Evolutionary conservation across 192 early-diverging fungal genomes (phyloP).

Genomic region (Haplosporangium gracile): DNA sequence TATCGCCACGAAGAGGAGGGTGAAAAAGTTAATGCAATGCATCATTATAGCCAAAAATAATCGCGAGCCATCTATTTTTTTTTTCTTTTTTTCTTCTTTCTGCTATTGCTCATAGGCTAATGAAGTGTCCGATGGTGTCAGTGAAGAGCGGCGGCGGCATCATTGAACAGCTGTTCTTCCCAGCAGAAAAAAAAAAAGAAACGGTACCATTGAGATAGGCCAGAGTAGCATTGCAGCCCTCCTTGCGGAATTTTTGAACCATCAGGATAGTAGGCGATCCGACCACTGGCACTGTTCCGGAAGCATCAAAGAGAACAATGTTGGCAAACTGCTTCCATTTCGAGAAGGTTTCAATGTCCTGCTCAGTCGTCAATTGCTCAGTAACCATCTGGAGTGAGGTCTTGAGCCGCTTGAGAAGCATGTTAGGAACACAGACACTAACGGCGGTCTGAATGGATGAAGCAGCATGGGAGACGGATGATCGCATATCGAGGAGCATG

Average conservation of each 20-base stretch:
- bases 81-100: neutral
- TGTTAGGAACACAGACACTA: constrained; percentile 79
- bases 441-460: constrained; percentile 70
- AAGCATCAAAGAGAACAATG: constrained; percentile 79
- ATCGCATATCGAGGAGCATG: constrained; percentile 80
- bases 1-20: constrained; percentile 22
- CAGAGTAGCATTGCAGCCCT: constrained; percentile 62
- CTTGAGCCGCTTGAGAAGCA: constrained; percentile 75
- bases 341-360: constrained; percentile 60
- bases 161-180: neutral
- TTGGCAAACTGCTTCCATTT: constrained; percentile 68
- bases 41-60: neutral
- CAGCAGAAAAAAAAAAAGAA: neutral
- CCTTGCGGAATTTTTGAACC: constrained; percentile 70
- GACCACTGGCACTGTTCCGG: constrained; percentile 62
- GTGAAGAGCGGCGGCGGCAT: neutral
- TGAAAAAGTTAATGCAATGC: neutral
- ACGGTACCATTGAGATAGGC: constrained; percentile 62
- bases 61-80: neutral
- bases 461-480: constrained; percentile 66
- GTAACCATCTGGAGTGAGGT: constrained; percentile 75
- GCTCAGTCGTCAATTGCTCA: constrained; percentile 67
- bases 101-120: neutral
- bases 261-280: constrained; percentile 66
- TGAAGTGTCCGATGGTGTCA: neutral